Conservation (phyloP, 441 rosid species). For the Populus hybrid region DNA sequence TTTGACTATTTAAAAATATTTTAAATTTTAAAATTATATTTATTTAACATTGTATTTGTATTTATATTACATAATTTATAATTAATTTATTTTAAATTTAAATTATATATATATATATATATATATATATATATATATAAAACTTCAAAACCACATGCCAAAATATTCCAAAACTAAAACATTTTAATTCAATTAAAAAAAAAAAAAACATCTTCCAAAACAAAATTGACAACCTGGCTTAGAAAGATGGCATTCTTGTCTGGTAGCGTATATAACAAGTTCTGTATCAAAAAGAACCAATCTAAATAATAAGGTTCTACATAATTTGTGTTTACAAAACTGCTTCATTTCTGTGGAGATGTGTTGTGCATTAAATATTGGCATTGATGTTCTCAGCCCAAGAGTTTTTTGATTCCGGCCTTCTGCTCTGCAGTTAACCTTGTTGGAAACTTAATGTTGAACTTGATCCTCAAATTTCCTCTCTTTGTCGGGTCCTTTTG, state of each 20-base stretch:
- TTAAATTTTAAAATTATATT: no score
- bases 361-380: background rate
- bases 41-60: no score
- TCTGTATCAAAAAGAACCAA: background rate
- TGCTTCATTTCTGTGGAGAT: background rate
- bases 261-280: background rate
- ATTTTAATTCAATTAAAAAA: no score
- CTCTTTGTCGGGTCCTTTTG: conserved; percentile 49
- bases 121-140: no score
- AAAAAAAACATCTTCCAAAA: conserved; percentile 31
- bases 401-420: conserved; percentile 43
- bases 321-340: background rate
- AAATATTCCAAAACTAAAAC: conserved; percentile 35
- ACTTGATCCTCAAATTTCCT: conserved; percentile 71
- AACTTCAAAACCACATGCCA: no score
- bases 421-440: conserved; percentile 74
- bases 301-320: background rate
- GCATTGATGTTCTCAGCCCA: background rate
- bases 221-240: conserved; percentile 26
- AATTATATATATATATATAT: no score
- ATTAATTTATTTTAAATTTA: no score
- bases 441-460: conserved; percentile 60
- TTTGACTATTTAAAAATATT: no score
- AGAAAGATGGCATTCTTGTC: background rate
- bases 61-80: background rate